phyloP scores from a whole-genome alignment of 2,329 filamentous ascomycete genomes.

The Aspergillus sp. region DNA sequence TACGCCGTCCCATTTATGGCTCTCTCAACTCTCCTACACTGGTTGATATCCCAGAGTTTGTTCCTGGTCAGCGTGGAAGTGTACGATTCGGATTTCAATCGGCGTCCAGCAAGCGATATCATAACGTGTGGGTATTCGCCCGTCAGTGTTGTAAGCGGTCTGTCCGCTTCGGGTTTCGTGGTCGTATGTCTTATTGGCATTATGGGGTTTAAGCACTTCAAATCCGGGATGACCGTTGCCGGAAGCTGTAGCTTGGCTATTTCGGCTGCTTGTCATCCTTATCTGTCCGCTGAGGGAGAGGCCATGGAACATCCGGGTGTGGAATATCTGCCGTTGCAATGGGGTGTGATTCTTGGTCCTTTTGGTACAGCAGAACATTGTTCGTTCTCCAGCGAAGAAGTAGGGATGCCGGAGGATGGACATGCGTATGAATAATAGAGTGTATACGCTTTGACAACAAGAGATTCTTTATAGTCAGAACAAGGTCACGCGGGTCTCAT shows the following conservation, averaged over 20 bases:
- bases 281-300: neutral
- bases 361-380: neutral
- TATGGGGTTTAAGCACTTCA: neutral
- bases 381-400: neutral
- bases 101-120: neutral
- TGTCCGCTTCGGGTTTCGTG: neutral
- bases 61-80: neutral
- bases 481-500: too few relatives aligned
- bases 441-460: too few relatives aligned
- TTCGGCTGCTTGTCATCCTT: conserved; percentile 30
- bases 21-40: neutral
- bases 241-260: conserved; percentile 32
- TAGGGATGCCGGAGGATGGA: neutral
- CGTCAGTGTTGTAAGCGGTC: neutral
- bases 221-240: conserved; percentile 24
- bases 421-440: neutral
- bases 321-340: neutral
- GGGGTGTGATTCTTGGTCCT: neutral
- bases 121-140: neutral
- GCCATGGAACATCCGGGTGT: neutral
- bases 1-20: neutral
- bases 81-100: neutral
- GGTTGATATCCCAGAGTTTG: neutral
- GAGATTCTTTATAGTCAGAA: too few relatives aligned
- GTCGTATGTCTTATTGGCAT: neutral